phyloP scores from a whole-genome alignment of 192 early-diverging fungal species.

The Backusella morwellensis region DNA sequence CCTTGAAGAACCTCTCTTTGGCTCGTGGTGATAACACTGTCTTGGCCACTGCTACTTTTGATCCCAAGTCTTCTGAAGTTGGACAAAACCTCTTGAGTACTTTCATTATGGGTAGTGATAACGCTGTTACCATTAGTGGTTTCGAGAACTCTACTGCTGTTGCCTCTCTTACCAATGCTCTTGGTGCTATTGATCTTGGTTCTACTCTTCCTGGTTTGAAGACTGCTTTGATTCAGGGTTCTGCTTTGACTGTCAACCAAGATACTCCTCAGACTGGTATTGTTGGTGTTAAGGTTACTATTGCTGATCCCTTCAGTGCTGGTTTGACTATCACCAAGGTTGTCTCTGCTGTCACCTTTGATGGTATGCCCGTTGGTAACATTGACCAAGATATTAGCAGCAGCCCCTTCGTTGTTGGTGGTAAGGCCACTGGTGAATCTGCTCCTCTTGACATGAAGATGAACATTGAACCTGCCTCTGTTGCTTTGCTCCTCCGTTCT shows the following conservation, averaged over 20 bases:
- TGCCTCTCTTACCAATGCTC: slow-evolving; percentile 44
- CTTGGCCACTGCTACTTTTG: slow-evolving; percentile 44
- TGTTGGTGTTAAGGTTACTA: slow-evolving; percentile 44
- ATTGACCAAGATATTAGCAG: slow-evolving; percentile 46
- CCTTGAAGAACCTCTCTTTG: slow-evolving; percentile 43
- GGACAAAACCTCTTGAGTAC: slow-evolving; percentile 48
- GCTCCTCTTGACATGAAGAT: slow-evolving; percentile 38
- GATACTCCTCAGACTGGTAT: slow-evolving; percentile 42
- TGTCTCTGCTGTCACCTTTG: slow-evolving; percentile 41
- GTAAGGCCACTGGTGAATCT: slow-evolving; percentile 38
- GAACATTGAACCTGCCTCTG: slow-evolving; percentile 49
- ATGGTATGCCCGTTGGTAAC: slow-evolving; percentile 41
- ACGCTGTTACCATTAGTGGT: slow-evolving; percentile 40
- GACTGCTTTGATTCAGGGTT: slow-evolving; percentile 39
- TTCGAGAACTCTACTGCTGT: slow-evolving; percentile 43
- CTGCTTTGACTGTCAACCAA: slow-evolving; percentile 40
- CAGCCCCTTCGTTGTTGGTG: slow-evolving; percentile 39
- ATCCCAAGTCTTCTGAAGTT: slow-evolving; percentile 40
- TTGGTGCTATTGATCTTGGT: slow-evolving; percentile 39
- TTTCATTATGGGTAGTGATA: slow-evolving; percentile 47
- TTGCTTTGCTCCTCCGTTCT: slow-evolving; percentile 45
- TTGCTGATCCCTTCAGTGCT: slow-evolving; percentile 57
- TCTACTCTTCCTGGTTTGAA: slow-evolving; percentile 49
- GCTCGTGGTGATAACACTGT: slow-evolving; percentile 43
- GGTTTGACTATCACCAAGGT: slow-evolving; percentile 48